phyloP scores from a whole-genome alignment of 305 asterid species.

The Solanum hybrid region DNA sequence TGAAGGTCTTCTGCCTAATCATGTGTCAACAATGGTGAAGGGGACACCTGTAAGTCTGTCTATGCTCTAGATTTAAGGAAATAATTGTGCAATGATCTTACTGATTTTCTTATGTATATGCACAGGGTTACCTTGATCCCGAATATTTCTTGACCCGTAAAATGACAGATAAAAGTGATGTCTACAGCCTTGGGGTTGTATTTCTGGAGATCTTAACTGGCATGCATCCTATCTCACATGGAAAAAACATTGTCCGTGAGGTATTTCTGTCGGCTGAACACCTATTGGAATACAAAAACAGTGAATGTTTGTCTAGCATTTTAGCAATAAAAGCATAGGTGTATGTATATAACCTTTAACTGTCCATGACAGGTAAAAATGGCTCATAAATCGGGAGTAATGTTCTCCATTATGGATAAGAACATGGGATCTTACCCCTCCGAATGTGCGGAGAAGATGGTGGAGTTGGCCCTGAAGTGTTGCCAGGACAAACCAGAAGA shows the following conservation, averaged over 20 bases:
- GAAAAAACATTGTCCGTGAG: constrained; percentile 88
- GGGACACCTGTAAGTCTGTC: constrained; percentile 74
- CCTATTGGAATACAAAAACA: not conserved
- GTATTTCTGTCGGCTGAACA: constrained; percentile 17
- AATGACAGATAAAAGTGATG: constrained; percentile 82
- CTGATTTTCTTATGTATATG: constrained; percentile 7
- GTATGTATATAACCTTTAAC: not conserved
- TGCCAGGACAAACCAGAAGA: constrained; percentile 59
- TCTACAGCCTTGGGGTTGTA: constrained; percentile 84
- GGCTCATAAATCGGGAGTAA: constrained; percentile 53
- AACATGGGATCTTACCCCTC: constrained; percentile 67
- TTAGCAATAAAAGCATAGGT: not conserved
- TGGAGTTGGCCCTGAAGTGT: constrained; percentile 61
- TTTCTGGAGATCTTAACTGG: constrained; percentile 79
- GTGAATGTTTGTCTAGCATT: not conserved
- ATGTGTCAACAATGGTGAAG: constrained; percentile 70
- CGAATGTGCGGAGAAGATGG: constrained; percentile 49
- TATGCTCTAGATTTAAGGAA: not conserved
- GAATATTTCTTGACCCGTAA: constrained; percentile 70
- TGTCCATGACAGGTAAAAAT: constrained; percentile 40
- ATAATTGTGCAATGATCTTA: not conserved
- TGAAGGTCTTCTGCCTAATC: constrained; percentile 38
- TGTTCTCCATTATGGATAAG: constrained; percentile 62
- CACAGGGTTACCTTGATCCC: constrained; percentile 91
- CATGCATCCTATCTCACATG: constrained; percentile 77